phyloP scores from a whole-genome alignment of 1,284 basidiomycete species.

The Laetiporus sulphureus region DNA sequence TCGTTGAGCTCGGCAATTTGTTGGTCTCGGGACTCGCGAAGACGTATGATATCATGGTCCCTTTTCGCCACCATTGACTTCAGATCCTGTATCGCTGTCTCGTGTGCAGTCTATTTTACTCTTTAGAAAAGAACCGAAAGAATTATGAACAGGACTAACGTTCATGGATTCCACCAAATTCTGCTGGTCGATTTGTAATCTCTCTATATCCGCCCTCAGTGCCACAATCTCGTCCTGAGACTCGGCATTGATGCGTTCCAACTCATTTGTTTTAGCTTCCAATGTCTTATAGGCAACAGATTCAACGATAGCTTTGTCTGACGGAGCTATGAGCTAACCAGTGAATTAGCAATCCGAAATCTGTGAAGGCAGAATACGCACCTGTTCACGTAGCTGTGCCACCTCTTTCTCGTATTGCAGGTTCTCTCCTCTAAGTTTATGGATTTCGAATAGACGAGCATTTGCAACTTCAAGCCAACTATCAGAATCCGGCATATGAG shows the following conservation, averaged over 20 bases:
- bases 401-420: conserved; percentile 34
- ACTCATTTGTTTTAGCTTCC: background rate
- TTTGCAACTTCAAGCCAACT: conserved; percentile 31
- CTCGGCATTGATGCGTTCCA: no score
- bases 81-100: conserved; percentile 48
- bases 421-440: conserved; percentile 39
- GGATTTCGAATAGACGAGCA: conserved; percentile 36
- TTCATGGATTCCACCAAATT: conserved; percentile 43
- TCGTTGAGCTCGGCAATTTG: conserved; percentile 67
- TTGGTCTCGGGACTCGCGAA: conserved; percentile 82
- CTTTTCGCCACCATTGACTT: conserved; percentile 53
- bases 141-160: no score
- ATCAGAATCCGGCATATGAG: conserved; percentile 13
- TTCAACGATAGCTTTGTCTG: conserved; percentile 38
- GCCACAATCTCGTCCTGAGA: background rate
- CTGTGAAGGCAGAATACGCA: no score
- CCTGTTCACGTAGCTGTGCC: no score
- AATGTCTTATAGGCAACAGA: conserved; percentile 39
- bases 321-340: conserved; percentile 36
- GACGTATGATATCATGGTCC: conserved; percentile 68
- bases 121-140: no score
- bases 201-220: background rate
- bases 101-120: conserved; percentile 38
- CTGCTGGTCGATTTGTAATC: conserved; percentile 23
- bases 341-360: no score